These are phyloP conservation scores for Penicillium paradoxum DNA, from an alignment of 495 filamentous ascomycete species.

Conservation along the genomic window DNA sequence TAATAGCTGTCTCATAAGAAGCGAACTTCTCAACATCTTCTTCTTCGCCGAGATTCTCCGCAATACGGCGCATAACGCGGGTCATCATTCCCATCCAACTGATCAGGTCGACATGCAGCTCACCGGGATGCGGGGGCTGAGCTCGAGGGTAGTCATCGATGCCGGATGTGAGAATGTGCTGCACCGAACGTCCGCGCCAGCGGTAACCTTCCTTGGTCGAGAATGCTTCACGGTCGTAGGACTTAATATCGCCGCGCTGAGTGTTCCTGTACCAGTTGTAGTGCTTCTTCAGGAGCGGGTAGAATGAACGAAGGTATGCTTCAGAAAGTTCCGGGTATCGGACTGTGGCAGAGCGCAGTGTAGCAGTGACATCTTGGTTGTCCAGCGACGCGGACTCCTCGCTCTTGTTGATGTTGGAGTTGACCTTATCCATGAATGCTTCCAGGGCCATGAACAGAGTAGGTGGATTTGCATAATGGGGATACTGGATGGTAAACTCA, in stretches of 20 bases:
- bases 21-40: constrained; percentile 71
- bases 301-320: constrained; percentile 72
- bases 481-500: constrained; percentile 97
- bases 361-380: constrained; percentile 23
- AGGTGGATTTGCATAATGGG: constrained; percentile 97
- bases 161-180: constrained; percentile 87
- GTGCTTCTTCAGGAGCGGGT: constrained; percentile 87
- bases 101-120: constrained; percentile 91
- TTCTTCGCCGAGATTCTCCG: constrained; percentile 59
- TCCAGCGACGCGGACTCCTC: constrained; percentile 18
- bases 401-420: constrained; percentile 35
- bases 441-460: constrained; percentile 89
- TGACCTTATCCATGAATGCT: constrained; percentile 71
- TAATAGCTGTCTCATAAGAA: constrained; percentile 72
- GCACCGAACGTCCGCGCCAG: constrained; percentile 85
- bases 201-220: constrained; percentile 87
- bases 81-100: constrained; percentile 98
- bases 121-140: constrained; percentile 95
- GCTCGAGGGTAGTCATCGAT: constrained; percentile 94
- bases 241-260: constrained; percentile 83
- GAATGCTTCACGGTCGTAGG: constrained; percentile 82
- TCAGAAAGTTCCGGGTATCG: constrained; percentile 62
- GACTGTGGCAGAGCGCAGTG: constrained; percentile 53
- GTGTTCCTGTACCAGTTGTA: constrained; percentile 94
- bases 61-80: constrained; percentile 71